phyloP scores from a whole-genome alignment of 768 basidiomycete genomes.

The Pholiota conissans region DNA sequence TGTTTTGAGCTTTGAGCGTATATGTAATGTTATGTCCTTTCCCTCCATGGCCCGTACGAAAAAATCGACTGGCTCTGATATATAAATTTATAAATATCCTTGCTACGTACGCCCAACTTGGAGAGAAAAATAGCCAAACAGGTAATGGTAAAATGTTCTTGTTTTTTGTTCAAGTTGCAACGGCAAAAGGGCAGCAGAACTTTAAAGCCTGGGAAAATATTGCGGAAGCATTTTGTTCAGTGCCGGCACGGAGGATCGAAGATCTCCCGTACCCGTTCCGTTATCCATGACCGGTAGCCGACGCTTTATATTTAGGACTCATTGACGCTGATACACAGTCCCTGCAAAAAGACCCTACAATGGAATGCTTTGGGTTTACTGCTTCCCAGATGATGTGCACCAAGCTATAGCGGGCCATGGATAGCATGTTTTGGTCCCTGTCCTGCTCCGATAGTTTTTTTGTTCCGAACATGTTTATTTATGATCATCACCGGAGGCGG shows the following conservation, averaged over 20 bases:
- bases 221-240: not conserved
- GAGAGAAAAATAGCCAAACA: too few relatives aligned
- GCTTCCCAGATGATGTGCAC: too few relatives aligned
- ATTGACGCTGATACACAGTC: not conserved
- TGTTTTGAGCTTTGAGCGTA: not conserved
- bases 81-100: not conserved
- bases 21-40: not conserved
- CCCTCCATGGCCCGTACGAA: too few relatives aligned
- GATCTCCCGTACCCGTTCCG: not conserved
- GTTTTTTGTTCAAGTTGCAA: too few relatives aligned
- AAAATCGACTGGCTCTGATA: not conserved
- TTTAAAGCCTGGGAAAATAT: not conserved
- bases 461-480: not conserved
- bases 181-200: too few relatives aligned
- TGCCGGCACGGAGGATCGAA: constrained; percentile 1
- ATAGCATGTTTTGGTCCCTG: too few relatives aligned
- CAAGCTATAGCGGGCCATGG: too few relatives aligned
- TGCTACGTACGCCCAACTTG: too few relatives aligned
- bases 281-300: not conserved
- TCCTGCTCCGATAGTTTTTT: too few relatives aligned
- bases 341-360: too few relatives aligned
- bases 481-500: not conserved
- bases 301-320: not conserved
- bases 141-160: too few relatives aligned
- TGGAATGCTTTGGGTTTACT: too few relatives aligned